Percentiles rank a stretch among this genome's conserved stretches.
phyloP scores from a whole-genome alignment of 2,329 filamentous ascomycete genomes.

The Penicillium concentricum region DNA sequence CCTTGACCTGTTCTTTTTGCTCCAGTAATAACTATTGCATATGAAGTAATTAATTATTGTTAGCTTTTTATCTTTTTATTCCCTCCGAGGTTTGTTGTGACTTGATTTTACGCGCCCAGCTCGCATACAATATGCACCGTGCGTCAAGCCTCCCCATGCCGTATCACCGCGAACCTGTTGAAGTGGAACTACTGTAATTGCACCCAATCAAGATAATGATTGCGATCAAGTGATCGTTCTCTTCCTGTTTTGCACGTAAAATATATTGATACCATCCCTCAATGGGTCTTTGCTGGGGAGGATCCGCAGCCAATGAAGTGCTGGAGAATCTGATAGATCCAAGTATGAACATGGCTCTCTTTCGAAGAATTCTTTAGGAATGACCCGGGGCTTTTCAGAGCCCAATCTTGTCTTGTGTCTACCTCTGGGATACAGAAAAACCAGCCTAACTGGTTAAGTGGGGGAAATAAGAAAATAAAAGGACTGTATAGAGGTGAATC shows the following conservation, averaged over 20 bases:
- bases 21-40: not conserved
- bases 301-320: not conserved
- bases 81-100: not conserved
- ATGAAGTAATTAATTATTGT: not conserved
- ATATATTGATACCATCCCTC: not conserved
- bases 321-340: not conserved
- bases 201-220: not conserved
- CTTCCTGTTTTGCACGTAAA: not conserved
- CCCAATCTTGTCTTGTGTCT: not conserved
- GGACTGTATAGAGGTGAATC: not conserved
- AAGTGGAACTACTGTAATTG: not conserved
- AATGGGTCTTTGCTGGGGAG: not conserved
- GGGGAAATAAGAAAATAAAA: not conserved
- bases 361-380: not conserved
- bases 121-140: not conserved
- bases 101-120: not conserved
- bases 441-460: rapidly evolving
- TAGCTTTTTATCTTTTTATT: not conserved
- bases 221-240: not conserved
- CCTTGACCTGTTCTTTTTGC: not conserved
- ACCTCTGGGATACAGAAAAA: no score
- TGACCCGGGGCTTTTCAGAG: not conserved
- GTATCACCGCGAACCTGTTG: not conserved
- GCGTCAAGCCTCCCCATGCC: not conserved
- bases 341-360: not conserved